Conservation (phyloP, 2,329 filamentous ascomycete genomes). For the Fonsecaea monophora region DNA sequence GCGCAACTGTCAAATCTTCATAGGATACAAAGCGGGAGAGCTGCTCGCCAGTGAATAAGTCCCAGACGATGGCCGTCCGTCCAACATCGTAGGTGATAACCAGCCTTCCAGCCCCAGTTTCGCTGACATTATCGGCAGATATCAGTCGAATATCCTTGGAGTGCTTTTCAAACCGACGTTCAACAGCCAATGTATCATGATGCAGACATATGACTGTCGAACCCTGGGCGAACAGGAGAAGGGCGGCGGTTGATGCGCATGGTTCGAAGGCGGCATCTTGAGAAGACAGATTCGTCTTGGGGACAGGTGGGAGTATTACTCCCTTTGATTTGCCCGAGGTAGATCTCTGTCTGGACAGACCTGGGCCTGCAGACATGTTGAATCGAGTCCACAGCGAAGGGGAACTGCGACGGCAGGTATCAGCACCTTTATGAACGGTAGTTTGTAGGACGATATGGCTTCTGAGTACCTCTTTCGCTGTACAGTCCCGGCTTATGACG, state of each 20-base stretch:
- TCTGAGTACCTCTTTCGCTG: slow-evolving; percentile 30
- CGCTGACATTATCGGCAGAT: slow-evolving; percentile 88
- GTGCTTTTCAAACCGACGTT: slow-evolving; percentile 83
- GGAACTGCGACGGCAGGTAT: slow-evolving; percentile 28
- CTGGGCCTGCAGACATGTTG: slow-evolving; percentile 32
- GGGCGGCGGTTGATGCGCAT: slow-evolving; percentile 86
- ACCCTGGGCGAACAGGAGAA: slow-evolving; percentile 87
- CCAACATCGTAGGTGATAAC: slow-evolving; percentile 93
- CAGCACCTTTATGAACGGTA: slow-evolving; percentile 24
- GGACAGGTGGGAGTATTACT: slow-evolving; percentile 26
- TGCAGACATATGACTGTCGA: slow-evolving; percentile 84
- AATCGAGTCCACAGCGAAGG: slow-evolving; percentile 10
- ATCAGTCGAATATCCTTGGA: slow-evolving; percentile 82
- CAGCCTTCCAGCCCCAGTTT: slow-evolving; percentile 79
- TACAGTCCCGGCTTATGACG: slow-evolving; percentile 26
- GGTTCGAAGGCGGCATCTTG: slow-evolving; percentile 72
- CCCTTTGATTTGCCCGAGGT: slow-evolving; percentile 37
- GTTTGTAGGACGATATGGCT: slow-evolving; percentile 9
- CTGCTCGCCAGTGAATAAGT: slow-evolving; percentile 88
- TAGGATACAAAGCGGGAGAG: slow-evolving; percentile 92
- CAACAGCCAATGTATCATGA: slow-evolving; percentile 89
- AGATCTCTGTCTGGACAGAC: slow-evolving; percentile 38
- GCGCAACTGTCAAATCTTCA: slow-evolving; percentile 80
- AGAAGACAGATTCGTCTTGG: slow-evolving; percentile 28
- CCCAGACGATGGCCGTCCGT: slow-evolving; percentile 95